These are phyloP conservation scores for Fusarium aywerte DNA, from an alignment of 2,329 filamentous ascomycete species.

Conservation along the genomic window DNA sequence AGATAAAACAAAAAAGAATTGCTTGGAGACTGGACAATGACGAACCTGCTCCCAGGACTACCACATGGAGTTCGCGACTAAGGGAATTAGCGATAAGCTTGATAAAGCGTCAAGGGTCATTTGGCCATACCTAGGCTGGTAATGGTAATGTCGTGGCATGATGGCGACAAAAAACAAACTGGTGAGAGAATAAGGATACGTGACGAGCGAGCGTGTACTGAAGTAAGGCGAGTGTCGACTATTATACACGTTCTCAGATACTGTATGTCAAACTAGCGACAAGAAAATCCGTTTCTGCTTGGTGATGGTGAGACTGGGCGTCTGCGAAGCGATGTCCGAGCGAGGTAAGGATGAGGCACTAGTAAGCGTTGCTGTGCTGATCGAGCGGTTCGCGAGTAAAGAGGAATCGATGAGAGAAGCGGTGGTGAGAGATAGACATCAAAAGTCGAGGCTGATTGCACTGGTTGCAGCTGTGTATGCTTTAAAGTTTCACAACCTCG, in stretches of 20 bases:
- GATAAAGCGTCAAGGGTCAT: neutral
- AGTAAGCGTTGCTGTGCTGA: constrained; percentile 13
- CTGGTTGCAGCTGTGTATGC: constrained; percentile 25
- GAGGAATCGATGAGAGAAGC: constrained; percentile 16
- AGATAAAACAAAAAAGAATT: constrained; percentile 9
- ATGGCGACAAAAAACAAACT: constrained; percentile 11
- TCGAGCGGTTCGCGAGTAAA: constrained; percentile 14
- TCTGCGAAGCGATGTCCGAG: constrained; percentile 12
- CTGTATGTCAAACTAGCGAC: constrained; percentile 25
- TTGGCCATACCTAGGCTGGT: constrained; percentile 44
- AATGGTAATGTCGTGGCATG: constrained; percentile 47
- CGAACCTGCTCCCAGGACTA: constrained; percentile 82
- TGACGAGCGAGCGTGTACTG: constrained; percentile 21
- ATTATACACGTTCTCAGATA: neutral
- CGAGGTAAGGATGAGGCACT: constrained; percentile 20
- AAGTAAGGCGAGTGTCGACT: constrained; percentile 7
- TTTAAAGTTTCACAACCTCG: constrained; percentile 12
- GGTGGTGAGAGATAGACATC: constrained; percentile 4
- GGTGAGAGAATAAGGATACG: constrained; percentile 1
- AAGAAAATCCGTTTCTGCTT: constrained; percentile 15
- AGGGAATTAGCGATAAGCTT: constrained; percentile 33
- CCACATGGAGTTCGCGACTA: constrained; percentile 83
- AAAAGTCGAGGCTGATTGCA: constrained; percentile 19
- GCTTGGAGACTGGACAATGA: constrained; percentile 37
- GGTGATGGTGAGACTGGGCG: constrained; percentile 6